Percentiles rank a stretch among this genome's conserved stretches.
Conservation (phyloP, 768 basidiomycete genomes). For the Collybia mongolica region DNA sequence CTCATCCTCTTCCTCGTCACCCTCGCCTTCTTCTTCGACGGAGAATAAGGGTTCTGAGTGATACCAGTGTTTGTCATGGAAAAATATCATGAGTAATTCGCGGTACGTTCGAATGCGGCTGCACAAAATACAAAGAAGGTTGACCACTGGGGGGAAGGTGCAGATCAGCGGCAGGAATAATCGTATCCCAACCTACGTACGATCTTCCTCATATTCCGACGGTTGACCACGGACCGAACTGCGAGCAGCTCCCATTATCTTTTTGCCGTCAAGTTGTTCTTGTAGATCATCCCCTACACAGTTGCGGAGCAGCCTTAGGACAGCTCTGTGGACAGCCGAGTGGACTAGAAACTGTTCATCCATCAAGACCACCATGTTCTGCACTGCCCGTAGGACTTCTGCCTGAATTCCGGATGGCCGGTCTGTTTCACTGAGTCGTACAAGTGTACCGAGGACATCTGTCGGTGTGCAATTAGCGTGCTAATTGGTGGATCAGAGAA, state of each 20-base stretch:
- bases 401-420: conserved; percentile 89
- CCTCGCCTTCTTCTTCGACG: conserved; percentile 76
- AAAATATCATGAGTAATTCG: conserved; percentile 94
- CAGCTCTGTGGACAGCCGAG: conserved; percentile 85
- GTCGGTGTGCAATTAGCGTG: conserved; percentile 3
- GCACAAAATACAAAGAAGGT: conserved; percentile 88
- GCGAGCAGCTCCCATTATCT: conserved; percentile 83
- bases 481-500: not conserved
- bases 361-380: conserved; percentile 87
- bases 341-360: conserved; percentile 95
- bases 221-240: conserved; percentile 64
- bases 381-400: conserved; percentile 82
- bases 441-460: conserved; percentile 86
- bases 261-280: conserved; percentile 80
- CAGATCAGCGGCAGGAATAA: not conserved
- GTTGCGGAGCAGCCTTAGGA: conserved; percentile 78
- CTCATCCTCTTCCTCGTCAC: conserved; percentile 58
- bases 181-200: conserved; percentile 43
- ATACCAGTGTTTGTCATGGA: conserved; percentile 92
- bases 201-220: conserved; percentile 88
- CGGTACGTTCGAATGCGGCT: conserved; percentile 87
- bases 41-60: conserved; percentile 72
- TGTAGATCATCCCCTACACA: conserved; percentile 93
- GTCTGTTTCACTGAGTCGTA: conserved; percentile 82
- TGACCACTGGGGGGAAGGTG: conserved; percentile 64